Conservation (phyloP, 2,329 filamentous ascomycete genomes). For the Fusarium coffeatum region DNA sequence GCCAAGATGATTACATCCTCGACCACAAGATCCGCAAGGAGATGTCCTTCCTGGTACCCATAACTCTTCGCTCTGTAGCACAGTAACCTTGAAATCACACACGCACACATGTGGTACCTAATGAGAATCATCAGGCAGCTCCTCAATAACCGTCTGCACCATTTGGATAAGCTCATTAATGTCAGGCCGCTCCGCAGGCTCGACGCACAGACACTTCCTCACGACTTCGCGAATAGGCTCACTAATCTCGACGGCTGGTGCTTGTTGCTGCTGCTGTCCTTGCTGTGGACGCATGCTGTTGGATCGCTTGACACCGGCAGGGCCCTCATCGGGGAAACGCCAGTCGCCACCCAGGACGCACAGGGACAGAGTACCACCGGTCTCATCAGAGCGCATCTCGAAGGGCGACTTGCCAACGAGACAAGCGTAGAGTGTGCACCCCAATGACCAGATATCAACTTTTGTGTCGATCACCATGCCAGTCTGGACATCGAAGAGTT, state of each 20-base stretch:
- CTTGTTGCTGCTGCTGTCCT: constrained; percentile 48
- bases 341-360: constrained; percentile 95
- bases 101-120: constrained; percentile 16
- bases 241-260: constrained; percentile 69
- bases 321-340: constrained; percentile 92
- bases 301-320: constrained; percentile 63
- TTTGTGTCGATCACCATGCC: constrained; percentile 93
- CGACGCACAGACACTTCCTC: constrained; percentile 84
- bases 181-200: constrained; percentile 88
- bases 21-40: constrained; percentile 14
- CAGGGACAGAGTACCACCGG: constrained; percentile 90
- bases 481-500: constrained; percentile 97
- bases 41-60: constrained; percentile 27
- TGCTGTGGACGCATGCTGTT: constrained; percentile 53
- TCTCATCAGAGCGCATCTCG: constrained; percentile 95
- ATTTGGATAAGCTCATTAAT: constrained; percentile 84
- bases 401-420: constrained; percentile 97
- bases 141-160: constrained; percentile 78
- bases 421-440: constrained; percentile 97
- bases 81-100: neutral
- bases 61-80: constrained; percentile 6
- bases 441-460: constrained; percentile 97
- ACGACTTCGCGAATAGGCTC: constrained; percentile 89
- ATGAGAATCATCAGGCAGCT: constrained; percentile 67
- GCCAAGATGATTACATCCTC: neutral